Percentiles rank a stretch among this genome's conserved stretches.
Evolutionary conservation across 2,329 filamentous ascomycete genomes (phyloP).

Genomic region (Verticillium zaregamsianum): DNA sequence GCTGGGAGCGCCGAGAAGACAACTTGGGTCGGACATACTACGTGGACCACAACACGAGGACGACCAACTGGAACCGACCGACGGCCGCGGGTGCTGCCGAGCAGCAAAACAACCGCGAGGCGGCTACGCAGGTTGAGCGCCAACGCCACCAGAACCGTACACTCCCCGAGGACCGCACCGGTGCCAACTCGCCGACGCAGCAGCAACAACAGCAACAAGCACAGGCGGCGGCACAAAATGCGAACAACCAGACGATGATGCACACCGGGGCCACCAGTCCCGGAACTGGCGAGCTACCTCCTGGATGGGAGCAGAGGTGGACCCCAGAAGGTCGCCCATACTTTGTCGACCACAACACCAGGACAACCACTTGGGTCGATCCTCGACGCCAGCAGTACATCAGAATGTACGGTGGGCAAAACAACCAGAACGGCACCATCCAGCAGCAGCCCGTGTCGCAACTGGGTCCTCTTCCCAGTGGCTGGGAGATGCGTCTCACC

Average conservation of each 20-base stretch:
- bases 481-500: slow-evolving; percentile 99
- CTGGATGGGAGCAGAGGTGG: slow-evolving; percentile 93
- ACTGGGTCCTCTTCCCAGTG: slow-evolving; percentile 88
- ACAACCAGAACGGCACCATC: slow-evolving; percentile 78
- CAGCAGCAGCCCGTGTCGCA: slow-evolving; percentile 98
- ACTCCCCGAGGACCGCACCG: slow-evolving; percentile 90
- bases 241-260: slow-evolving; percentile 77
- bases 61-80: slow-evolving; percentile 93
- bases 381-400: slow-evolving; percentile 97
- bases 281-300: slow-evolving; percentile 88
- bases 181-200: slow-evolving; percentile 83
- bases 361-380: slow-evolving; percentile 98
- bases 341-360: slow-evolving; percentile 97
- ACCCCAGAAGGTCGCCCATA: slow-evolving; percentile 94
- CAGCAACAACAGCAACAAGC: slow-evolving; percentile 41
- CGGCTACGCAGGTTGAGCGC: slow-evolving; percentile 88
- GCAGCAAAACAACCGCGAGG: slow-evolving; percentile 75
- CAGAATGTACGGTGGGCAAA: slow-evolving; percentile 89
- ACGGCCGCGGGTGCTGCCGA: slow-evolving; percentile 74
- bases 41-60: slow-evolving; percentile 94
- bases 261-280: slow-evolving; percentile 92
- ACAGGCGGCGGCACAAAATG: slow-evolving; percentile 29
- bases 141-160: slow-evolving; percentile 93
- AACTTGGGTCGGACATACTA: slow-evolving; percentile 95
- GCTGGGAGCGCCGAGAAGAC: slow-evolving; percentile 95